Base-by-base conservation (phyloP, 2,329 filamentous ascomycete genomes). In the Calonectria hongkongensis region DNA sequence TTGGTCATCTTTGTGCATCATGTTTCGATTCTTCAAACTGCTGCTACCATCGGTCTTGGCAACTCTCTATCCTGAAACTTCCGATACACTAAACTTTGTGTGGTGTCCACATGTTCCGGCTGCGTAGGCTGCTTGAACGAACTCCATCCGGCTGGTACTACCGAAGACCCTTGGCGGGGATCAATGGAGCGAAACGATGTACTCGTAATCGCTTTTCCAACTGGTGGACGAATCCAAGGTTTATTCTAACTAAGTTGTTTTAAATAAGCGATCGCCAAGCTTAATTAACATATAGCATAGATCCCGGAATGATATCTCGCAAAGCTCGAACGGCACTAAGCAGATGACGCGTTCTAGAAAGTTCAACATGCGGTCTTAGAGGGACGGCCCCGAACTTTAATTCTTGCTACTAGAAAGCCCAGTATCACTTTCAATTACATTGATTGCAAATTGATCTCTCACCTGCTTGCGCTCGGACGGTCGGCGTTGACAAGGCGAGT, bases 291-390 rank as follows among this genome's bases (percentile, higher is more conserved):
- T 41, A 25, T 60, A 39, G 25, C 39, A 60, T 60, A 16, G 30
- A 6, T 13, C 16, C 21, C 15, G 21, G 54, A 18, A 41, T 18
- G 39, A 60, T 4, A 15, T 12, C 16, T 39, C 7, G 16, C 39
- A 39, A 60, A 60, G 13, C 16, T 39, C 13, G 25, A 60, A 27
- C 36, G 3, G 45, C 10, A 7, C 6, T 36, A 28, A 10, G 25
- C 6, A 15, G 21, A 2, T 60, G 54, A 41, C 54, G 36, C 25
- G 54, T 60, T 60, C 54, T 60, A 60, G 36, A 60, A 60, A 41
- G 5, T 18, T 10, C 36, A 60, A 41, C 27, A 12, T 21, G 21
- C 36, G 13, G n/a, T 13, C 27, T 8, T 4, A 8, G 54, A 33
- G 13, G 13, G 36, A 28, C 21, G 36, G 25, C n/a, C 39, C 5